Conservation (phyloP, 352 stramenopile genomes). For the Globisporangium nagaii region DNA sequence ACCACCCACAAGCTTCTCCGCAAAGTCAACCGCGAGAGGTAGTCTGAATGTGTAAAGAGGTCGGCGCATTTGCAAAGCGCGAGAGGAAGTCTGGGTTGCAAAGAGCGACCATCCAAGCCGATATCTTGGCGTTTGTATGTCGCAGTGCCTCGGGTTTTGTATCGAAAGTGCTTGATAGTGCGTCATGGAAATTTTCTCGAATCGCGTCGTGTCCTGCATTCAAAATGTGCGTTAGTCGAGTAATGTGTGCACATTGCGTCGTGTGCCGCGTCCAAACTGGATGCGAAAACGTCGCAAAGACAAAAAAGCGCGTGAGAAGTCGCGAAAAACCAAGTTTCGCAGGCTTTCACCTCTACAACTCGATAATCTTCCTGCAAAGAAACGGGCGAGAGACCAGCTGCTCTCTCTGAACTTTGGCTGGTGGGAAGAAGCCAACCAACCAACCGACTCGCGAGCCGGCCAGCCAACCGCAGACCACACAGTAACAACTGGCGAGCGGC, state of each 20-base stretch:
- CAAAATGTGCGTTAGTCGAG: neutral
- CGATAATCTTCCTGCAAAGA: no score
- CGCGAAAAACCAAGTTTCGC: neutral
- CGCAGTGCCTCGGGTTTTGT: no score
- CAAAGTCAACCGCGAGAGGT: no score
- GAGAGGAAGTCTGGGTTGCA: no score
- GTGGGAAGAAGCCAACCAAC: slow-evolving; percentile 1
- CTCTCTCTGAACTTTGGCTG: neutral
- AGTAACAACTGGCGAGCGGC: neutral
- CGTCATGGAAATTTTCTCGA: neutral
- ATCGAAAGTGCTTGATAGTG: no score
- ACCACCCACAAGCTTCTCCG: no score
- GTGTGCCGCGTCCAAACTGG: neutral
- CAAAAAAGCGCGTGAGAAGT: neutral
- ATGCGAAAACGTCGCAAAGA: neutral
- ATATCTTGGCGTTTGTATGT: no score
- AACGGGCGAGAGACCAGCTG: neutral
- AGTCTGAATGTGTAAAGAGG: no score
- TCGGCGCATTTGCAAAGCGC: no score
- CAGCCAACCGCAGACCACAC: neutral
- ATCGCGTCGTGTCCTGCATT: neutral
- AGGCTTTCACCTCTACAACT: no score
- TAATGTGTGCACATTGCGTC: neutral
- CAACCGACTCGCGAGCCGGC: neutral
- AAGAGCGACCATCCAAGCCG: no score